Percentiles rank a stretch among this genome's conserved stretches.
phyloP scores from a whole-genome alignment of 192 early-diverging fungal species.

The Coemansia asiatica region DNA sequence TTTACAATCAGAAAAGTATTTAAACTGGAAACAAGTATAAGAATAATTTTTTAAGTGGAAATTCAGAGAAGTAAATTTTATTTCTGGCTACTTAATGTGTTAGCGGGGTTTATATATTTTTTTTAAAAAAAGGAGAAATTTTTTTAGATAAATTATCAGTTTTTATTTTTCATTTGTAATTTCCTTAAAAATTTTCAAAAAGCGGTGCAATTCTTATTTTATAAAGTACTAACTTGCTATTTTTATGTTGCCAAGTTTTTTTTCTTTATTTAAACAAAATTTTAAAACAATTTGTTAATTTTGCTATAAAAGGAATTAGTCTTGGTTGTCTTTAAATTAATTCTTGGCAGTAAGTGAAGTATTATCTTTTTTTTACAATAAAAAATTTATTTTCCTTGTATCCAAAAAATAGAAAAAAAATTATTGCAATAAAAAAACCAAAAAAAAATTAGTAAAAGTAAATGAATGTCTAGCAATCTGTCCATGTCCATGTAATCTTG shows the following conservation, averaged over 20 bases:
- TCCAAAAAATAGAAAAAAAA: background rate
- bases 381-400: background rate
- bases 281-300: background rate
- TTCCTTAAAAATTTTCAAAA: background rate
- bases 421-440: background rate
- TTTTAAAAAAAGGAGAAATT: background rate
- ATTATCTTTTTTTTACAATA: background rate
- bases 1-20: background rate
- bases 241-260: too few species aligned
- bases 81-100: too few species aligned
- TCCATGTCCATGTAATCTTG: slow-evolving; percentile 47
- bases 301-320: background rate
- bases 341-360: too few species aligned
- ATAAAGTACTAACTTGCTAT: too few species aligned
- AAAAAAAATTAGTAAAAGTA: background rate
- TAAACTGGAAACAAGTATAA: too few species aligned
- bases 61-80: too few species aligned
- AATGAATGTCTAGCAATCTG: slow-evolving; percentile 3
- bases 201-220: background rate
- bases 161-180: background rate
- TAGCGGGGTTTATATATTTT: too few species aligned
- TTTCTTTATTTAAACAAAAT: background rate
- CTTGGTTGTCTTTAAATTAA: background rate
- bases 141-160: background rate
- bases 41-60: too few species aligned